A percentile compares a stretch with the other conserved stretches of the same genome.
phyloP scores from a whole-genome alignment of 2,329 filamentous ascomycete species.

The Monascus ruber region DNA sequence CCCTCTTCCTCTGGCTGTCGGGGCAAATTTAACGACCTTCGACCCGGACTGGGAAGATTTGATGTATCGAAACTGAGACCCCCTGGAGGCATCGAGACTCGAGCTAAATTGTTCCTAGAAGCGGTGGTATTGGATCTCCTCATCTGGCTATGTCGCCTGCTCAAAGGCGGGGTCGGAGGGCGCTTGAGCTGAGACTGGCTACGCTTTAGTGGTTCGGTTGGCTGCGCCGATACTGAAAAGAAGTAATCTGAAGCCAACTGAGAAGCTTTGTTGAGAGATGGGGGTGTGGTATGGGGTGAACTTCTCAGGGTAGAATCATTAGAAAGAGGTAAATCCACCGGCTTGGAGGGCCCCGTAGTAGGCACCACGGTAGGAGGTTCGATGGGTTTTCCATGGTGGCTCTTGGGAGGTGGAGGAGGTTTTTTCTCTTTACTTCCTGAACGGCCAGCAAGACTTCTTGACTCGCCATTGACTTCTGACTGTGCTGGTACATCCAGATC shows the following conservation, averaged over 20 bases:
- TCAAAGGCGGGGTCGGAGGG: conserved; percentile 38
- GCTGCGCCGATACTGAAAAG: conserved; percentile 5
- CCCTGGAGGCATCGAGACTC: conserved; percentile 31
- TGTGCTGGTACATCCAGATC: conserved; percentile 45
- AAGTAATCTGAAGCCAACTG: conserved; percentile 39
- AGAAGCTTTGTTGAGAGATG: conserved; percentile 34
- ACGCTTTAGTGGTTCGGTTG: conserved; percentile 16
- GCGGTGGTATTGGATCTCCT: conserved; percentile 24
- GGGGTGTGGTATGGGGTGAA: conserved; percentile 14
- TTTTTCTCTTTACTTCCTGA: conserved; percentile 44
- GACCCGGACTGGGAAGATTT: conserved; percentile 18
- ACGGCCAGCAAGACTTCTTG: conserved; percentile 19
- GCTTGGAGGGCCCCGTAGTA: conserved; percentile 1
- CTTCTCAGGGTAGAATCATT: too few relatives aligned
- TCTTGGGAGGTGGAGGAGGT: conserved; percentile 59
- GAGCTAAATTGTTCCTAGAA: conserved; percentile 19
- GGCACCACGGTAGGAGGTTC: conserved; percentile 17
- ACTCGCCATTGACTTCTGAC: conserved; percentile 42
- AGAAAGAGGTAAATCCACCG: too few relatives aligned
- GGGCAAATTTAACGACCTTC: conserved; percentile 12
- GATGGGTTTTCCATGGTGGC: conserved; percentile 66
- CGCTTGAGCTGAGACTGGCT: conserved; percentile 28
- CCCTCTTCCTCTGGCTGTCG: conserved; percentile 6
- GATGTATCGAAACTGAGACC: conserved; percentile 32
- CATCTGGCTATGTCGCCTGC: conserved; percentile 38